Percentiles rank a stretch among this genome's conserved stretches.
These are phyloP conservation scores for Globisporangium takayamanum DNA, from an alignment of 352 stramenopile genomes.

Conservation along the genomic window DNA sequence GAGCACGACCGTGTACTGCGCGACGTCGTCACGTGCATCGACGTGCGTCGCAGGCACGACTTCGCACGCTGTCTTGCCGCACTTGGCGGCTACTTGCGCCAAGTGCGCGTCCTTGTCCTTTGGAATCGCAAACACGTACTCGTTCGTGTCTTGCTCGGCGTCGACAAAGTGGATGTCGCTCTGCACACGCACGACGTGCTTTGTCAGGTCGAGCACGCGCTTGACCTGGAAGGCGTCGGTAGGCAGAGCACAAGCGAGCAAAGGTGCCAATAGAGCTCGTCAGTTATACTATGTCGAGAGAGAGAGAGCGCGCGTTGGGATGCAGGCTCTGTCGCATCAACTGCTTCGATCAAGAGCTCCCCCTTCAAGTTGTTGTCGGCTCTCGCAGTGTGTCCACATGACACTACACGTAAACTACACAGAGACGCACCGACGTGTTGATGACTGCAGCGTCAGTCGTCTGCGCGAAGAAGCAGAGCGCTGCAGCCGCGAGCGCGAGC, in stretches of 20 bases:
- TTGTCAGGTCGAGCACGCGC: slow-evolving; percentile 71
- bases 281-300: not conserved
- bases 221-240: slow-evolving; percentile 35
- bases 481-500: slow-evolving; percentile 23
- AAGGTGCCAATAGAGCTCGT: not conserved
- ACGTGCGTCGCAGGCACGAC: slow-evolving; percentile 38
- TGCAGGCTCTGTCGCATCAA: not conserved
- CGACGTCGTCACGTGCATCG: slow-evolving; percentile 28
- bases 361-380: not conserved
- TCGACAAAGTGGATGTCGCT: slow-evolving; percentile 74
- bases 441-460: slow-evolving; percentile 40
- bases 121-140: slow-evolving; percentile 67
- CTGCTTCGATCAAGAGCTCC: not conserved
- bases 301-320: not conserved
- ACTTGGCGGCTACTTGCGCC: slow-evolving; percentile 61
- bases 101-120: slow-evolving; percentile 44
- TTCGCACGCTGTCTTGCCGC: slow-evolving; percentile 62
- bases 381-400: not conserved
- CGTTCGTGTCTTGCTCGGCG: slow-evolving; percentile 32
- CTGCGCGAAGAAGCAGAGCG: slow-evolving; percentile 19
- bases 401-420: not conserved
- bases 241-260: not conserved
- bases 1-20: slow-evolving; percentile 69
- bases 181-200: slow-evolving; percentile 73
- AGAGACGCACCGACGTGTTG: slow-evolving; percentile 58